These are phyloP conservation scores for Gossypium laxum DNA, from an alignment of 441 rosid species.

Conservation along the genomic window DNA sequence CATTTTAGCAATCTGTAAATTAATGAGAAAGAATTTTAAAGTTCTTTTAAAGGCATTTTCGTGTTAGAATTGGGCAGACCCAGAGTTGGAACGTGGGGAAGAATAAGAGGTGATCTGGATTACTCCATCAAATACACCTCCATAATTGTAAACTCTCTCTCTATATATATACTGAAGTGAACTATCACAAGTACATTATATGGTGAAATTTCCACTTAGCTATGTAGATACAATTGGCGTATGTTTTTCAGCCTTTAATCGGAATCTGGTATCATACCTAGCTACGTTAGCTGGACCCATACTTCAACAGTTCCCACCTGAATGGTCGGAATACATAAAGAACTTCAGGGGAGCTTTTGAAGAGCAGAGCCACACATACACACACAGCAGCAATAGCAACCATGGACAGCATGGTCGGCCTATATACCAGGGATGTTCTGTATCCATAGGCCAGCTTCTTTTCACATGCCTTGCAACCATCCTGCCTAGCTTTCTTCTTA, in stretches of 20 bases:
- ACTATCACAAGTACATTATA: conserved; percentile 4
- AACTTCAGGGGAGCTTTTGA: conserved; percentile 48
- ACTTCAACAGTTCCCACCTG: conserved; percentile 47
- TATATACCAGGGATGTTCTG: conserved; percentile 22
- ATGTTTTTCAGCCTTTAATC: background rate
- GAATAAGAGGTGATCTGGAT: background rate
- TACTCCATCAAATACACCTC: background rate
- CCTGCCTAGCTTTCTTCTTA: background rate
- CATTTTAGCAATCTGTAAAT: background rate
- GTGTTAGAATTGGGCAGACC: background rate
- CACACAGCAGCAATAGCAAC: conserved; percentile 49
- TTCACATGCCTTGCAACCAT: conserved; percentile 29
- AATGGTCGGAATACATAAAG: conserved; percentile 33
- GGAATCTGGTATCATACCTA: background rate
- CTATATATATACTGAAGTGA: background rate
- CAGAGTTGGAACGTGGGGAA: background rate
- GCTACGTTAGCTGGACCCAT: conserved; percentile 30
- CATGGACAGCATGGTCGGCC: conserved; percentile 41
- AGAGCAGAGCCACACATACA: conserved; percentile 49
- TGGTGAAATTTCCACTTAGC: background rate
- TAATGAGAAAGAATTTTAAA: background rate
- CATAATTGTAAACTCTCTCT: background rate
- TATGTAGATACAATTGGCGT: background rate
- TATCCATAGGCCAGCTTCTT: conserved; percentile 21
- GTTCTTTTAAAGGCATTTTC: background rate